Conservation (phyloP, 257 asterid species). For the Marsdenia floribunda region DNA sequence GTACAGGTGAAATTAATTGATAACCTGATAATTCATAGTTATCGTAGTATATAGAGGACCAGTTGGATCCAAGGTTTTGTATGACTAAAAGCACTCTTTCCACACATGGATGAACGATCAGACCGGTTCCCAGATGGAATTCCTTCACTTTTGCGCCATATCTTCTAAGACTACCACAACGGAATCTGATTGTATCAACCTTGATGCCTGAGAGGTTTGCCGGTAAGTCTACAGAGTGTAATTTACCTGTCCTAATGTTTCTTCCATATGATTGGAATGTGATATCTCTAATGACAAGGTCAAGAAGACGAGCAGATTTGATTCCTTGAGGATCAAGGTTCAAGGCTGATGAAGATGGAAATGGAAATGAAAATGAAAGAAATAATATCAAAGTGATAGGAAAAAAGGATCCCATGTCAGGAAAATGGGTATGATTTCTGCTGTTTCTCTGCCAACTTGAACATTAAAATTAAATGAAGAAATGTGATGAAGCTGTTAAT, state of each 20-base stretch:
- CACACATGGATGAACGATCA: conserved; percentile 40
- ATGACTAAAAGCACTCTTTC: conserved; percentile 53
- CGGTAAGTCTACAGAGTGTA: conserved; percentile 44
- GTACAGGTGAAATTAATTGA: conserved; percentile 59
- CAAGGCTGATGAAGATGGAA: conserved; percentile 13
- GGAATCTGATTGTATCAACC: conserved; percentile 43
- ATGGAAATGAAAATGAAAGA: conserved; percentile 22
- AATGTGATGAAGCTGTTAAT: background rate
- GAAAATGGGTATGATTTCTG: conserved; percentile 17
- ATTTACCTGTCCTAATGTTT: conserved; percentile 50
- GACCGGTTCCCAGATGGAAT: conserved; percentile 43
- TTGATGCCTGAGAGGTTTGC: conserved; percentile 61
- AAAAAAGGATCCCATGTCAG: conserved; percentile 36
- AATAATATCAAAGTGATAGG: conserved; percentile 30
- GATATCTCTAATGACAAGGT: conserved; percentile 61
- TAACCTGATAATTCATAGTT: conserved; percentile 62
- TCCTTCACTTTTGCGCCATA: conserved; percentile 63
- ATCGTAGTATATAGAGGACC: conserved; percentile 60
- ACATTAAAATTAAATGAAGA: conserved; percentile 21
- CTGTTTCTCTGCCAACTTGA: conserved; percentile 16
- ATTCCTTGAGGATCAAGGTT: conserved; percentile 36
- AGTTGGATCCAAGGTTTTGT: conserved; percentile 59
- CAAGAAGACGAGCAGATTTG: conserved; percentile 64
- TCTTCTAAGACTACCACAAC: conserved; percentile 80
- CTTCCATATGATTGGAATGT: conserved; percentile 48